phyloP scores from a whole-genome alignment of 148 eudicot species.

The Agrostemma githago region DNA sequence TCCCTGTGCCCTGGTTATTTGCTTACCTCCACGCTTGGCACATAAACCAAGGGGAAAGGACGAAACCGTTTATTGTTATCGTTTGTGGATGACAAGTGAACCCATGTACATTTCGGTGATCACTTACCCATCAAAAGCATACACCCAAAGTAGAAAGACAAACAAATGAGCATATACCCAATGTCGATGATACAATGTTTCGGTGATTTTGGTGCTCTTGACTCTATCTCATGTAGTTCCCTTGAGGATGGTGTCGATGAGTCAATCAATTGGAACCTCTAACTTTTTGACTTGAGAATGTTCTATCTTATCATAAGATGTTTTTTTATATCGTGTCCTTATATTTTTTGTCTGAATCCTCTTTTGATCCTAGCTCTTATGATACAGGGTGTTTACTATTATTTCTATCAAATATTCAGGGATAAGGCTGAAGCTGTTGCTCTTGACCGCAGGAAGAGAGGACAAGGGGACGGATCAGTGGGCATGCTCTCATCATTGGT shows the following conservation, averaged over 20 bases:
- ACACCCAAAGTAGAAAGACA: no score
- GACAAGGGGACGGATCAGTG: slow-evolving; percentile 93
- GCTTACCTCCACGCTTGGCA: no score
- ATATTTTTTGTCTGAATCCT: slow-evolving; percentile 32
- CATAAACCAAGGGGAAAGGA: no score
- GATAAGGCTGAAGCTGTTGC: slow-evolving; percentile 82
- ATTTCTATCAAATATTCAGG: slow-evolving; percentile 99
- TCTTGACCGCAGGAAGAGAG: slow-evolving; percentile 62
- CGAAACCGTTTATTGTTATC: no score
- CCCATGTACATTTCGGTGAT: no score
- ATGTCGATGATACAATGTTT: neutral
- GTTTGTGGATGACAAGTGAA: no score
- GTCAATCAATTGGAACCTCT: neutral
- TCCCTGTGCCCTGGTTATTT: neutral
- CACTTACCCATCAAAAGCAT: no score
- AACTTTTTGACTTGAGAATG: neutral
- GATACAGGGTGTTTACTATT: slow-evolving; percentile 99
- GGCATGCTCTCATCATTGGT: slow-evolving; percentile 89
- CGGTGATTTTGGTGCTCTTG: neutral
- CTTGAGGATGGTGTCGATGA: slow-evolving; percentile 5
- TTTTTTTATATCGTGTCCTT: neutral
- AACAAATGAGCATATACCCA: no score
- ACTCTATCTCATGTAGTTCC: no score
- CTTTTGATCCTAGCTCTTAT: slow-evolving; percentile 39
- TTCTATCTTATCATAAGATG: neutral